Conservation (phyloP, 768 basidiomycete species). For the Pulveroboletus frians region DNA sequence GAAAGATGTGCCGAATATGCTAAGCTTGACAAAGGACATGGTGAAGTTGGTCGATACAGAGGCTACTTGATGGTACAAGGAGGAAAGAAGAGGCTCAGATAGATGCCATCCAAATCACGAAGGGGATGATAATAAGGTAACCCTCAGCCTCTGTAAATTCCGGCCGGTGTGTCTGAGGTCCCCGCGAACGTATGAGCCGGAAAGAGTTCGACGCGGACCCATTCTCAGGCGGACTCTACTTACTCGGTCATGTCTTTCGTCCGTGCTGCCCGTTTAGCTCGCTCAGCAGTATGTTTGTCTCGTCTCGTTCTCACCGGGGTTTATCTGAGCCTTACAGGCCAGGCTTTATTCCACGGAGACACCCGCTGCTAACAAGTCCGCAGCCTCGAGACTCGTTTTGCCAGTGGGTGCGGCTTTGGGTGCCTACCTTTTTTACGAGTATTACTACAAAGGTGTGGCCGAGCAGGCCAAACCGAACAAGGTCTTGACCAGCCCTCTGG, state of each 20-base stretch:
- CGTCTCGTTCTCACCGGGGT: background rate
- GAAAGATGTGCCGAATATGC: conserved; percentile 97
- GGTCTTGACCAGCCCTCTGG: conserved; percentile 60
- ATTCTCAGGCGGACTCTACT: background rate
- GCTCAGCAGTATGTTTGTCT: conserved; percentile 35
- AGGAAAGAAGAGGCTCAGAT: conserved; percentile 9
- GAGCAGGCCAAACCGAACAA: conserved; percentile 37
- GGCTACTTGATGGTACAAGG: conserved; percentile 2
- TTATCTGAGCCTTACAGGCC: conserved; percentile 20
- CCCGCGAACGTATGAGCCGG: background rate
- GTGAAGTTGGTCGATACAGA: background rate
- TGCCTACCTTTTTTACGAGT: conserved; percentile 46
- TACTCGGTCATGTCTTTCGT: conserved; percentile 42
- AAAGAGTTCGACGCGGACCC: background rate
- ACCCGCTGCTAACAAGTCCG: conserved; percentile 43
- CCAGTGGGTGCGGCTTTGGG: conserved; percentile 33
- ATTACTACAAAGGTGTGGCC: conserved; percentile 34
- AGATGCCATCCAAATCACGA: conserved; percentile 12
- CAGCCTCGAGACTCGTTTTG: conserved; percentile 43
- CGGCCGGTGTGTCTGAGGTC: conserved; percentile 22
- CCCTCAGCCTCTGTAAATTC: conserved; percentile 16
- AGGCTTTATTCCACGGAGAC: conserved; percentile 47
- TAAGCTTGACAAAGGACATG: conserved; percentile 97
- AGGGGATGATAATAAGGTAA: conserved; percentile 8
- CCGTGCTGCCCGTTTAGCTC: conserved; percentile 35